phyloP scores from a whole-genome alignment of 75 land plant species.

The Larix kaempferi region DNA sequence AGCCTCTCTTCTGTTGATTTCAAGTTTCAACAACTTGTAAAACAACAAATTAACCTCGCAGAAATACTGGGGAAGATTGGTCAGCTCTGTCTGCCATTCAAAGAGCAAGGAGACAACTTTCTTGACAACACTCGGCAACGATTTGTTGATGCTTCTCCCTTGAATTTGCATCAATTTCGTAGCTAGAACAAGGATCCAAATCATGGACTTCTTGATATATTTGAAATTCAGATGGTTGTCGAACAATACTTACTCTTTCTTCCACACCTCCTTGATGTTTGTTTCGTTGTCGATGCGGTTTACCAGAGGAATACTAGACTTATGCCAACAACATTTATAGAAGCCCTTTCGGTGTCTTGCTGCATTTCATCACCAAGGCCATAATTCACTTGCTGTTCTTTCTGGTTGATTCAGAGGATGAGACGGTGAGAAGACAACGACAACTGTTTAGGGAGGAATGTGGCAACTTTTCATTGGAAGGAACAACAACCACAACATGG shows the following conservation, averaged over 20 bases:
- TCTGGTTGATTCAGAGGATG: too few relatives aligned
- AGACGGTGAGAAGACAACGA: too few relatives aligned
- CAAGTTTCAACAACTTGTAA: constrained; percentile 1
- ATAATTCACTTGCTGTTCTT: constrained; percentile 44
- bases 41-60: constrained; percentile 29
- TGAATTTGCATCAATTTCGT: constrained; percentile 43
- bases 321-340: constrained; percentile 47
- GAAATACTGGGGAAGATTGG: constrained; percentile 23
- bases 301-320: constrained; percentile 64
- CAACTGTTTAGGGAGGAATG: too few relatives aligned
- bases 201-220: constrained; percentile 31
- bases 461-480: too few relatives aligned
- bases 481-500: too few relatives aligned
- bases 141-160: constrained; percentile 24
- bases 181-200: constrained; percentile 47
- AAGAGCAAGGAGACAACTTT: constrained; percentile 34
- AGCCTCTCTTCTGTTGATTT: constrained; percentile 7
- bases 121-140: constrained; percentile 29
- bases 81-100: constrained; percentile 17
- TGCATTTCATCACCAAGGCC: constrained; percentile 38
- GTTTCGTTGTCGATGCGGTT: constrained; percentile 50
- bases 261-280: constrained; percentile 31
- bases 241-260: constrained; percentile 36
- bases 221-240: constrained; percentile 34
- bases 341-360: constrained; percentile 44